These are phyloP conservation scores for Diaporthe aspalathi DNA, from an alignment of 2,329 filamentous ascomycete genomes.

Conservation along the genomic window DNA sequence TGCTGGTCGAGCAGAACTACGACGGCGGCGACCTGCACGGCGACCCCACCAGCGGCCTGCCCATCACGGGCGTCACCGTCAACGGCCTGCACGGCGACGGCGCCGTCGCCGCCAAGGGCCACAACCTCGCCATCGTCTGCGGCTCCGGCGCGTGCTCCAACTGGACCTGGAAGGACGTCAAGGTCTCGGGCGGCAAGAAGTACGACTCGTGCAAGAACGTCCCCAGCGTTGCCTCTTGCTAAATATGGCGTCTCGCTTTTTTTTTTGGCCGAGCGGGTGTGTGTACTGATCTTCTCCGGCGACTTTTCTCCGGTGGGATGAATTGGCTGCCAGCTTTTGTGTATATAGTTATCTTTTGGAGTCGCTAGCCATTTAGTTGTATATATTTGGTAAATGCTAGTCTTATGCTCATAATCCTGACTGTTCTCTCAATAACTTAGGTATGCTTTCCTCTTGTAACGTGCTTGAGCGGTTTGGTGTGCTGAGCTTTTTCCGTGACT, in stretches of 20 bases:
- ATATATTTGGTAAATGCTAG: conserved; percentile 21
- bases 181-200: conserved; percentile 29
- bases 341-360: conserved; percentile 27
- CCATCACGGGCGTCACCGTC: conserved; percentile 37
- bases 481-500: background rate
- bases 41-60: conserved; percentile 32
- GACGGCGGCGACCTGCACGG: conserved; percentile 36
- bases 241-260: background rate
- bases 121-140: conserved; percentile 37
- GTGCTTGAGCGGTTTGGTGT: background rate
- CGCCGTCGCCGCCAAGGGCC: conserved; percentile 20
- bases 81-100: conserved; percentile 29
- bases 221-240: conserved; percentile 26
- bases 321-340: background rate
- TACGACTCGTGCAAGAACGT: conserved; percentile 34
- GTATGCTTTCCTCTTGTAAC: no score
- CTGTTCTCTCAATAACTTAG: background rate
- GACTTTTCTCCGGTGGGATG: background rate
- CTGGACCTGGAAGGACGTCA: conserved; percentile 37
- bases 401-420: background rate
- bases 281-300: background rate
- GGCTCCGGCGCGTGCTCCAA: conserved; percentile 31
- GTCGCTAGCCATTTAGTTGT: conserved; percentile 12
- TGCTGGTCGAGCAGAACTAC: conserved; percentile 39
- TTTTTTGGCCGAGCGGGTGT: no score